Evolutionary conservation across 106 monocot genomes (phyloP), one percentile per base, ranked within the genome.

Genomic region (Iris macrosiphon): DNA sequence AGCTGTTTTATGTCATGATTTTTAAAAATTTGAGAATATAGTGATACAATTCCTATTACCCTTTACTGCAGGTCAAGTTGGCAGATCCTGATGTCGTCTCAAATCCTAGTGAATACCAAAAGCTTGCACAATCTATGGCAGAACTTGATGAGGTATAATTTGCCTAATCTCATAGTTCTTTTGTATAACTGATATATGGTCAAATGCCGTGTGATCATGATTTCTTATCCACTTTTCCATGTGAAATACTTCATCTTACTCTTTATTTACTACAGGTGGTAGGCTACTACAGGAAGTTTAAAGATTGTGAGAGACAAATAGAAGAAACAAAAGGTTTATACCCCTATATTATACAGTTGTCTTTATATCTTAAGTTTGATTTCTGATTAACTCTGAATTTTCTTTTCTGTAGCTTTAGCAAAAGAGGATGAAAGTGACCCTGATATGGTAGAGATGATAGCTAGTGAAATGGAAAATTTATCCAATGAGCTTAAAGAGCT

Each of bases 21-120:
- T 13, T 58, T 13, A 28, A 58, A n/a, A 3, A 60, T 1, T 33
- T 33, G 61, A 20, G 33, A 32, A 30, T 21, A 23, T 22, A 24
- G 45, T 47, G 34, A 32, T 31, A 45, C 24, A 45, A 29, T 1
- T 28, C 10, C n/a, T 57, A 15, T 57, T 49, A 40, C 29, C 69
- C 14, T 71, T 33, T 23, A 52, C 35, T 65, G 34, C 69, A 89
- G 95, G 79, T 80, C 62, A 96, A 82, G 71, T 66, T 96, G 67
- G 95, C 89, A 46, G 89, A 96, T 82, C 95, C 95, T 74, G 95
- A 89, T 79, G 48, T 96, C 41, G 75, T 82, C 41, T 89, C 95
- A 56, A 83, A 96, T 80, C 82, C 81, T 60, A 86, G 34, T 7
- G 95, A 89, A 61, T 96, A 96, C 70, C 95, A 96, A 70, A 96